A percentile compares a stretch with the other conserved stretches of the same genome.
These are phyloP conservation scores for Marsdenia floribunda DNA, from an alignment of 257 asterid species.

Conservation along the genomic window DNA sequence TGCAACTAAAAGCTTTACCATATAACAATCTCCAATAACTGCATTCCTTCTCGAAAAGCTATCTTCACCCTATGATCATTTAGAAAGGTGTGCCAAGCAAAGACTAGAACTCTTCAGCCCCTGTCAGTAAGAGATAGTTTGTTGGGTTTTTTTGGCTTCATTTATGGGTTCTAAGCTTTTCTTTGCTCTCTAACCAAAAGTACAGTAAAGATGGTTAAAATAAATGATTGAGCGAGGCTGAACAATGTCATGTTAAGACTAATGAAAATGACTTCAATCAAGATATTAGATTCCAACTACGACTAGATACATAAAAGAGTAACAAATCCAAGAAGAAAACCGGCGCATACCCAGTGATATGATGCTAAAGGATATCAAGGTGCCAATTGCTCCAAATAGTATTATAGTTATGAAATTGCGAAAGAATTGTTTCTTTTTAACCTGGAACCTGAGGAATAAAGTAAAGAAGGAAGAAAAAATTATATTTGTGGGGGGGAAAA, in stretches of 20 bases:
- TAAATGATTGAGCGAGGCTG: background rate
- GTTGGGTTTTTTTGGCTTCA: background rate
- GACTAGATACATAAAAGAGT: conserved; percentile 5
- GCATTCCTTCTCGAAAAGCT: background rate
- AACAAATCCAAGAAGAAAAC: conserved; percentile 17
- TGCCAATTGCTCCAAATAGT: conserved; percentile 92
- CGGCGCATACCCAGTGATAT: conserved; percentile 69
- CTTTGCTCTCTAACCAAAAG: background rate
- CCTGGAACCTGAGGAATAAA: conserved; percentile 82
- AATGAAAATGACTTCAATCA: background rate
- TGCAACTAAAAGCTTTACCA: background rate
- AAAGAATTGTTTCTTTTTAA: conserved; percentile 95
- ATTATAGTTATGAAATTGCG: conserved; percentile 92
- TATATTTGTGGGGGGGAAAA: background rate
- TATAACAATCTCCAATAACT: background rate
- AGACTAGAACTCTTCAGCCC: background rate
- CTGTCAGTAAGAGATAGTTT: background rate
- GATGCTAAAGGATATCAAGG: conserved; percentile 79
- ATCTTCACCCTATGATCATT: background rate
- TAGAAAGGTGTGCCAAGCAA: background rate
- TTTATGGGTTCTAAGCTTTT: background rate
- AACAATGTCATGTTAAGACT: background rate
- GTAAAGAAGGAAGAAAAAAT: conserved; percentile 9
- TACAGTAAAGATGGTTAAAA: background rate
- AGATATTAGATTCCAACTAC: background rate